A percentile compares a stretch with the other conserved stretches of the same genome.
These are phyloP conservation scores for Leavenworthia alabamica DNA, from an alignment of 345 rosid species.

Conservation along the genomic window DNA sequence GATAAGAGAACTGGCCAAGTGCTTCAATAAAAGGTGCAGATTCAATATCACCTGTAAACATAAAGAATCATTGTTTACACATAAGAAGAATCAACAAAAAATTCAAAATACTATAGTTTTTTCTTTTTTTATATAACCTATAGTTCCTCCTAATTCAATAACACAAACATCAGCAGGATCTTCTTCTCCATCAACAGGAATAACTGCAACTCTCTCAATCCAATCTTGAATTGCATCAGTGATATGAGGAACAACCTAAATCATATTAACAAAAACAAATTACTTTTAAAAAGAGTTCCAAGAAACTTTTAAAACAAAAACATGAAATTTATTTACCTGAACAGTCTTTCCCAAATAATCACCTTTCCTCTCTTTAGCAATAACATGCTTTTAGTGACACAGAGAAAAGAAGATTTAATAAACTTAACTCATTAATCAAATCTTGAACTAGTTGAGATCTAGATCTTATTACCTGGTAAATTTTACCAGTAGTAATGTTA, in stretches of 20 bases:
- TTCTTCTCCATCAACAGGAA: slow-evolving; percentile 78
- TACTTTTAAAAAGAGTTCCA: neutral
- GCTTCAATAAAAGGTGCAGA: slow-evolving; percentile 90
- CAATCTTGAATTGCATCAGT: slow-evolving; percentile 95
- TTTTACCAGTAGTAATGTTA: slow-evolving; percentile 73
- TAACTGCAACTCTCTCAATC: slow-evolving; percentile 70
- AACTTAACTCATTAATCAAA: slow-evolving; percentile 13
- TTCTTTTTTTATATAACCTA: slow-evolving; percentile 39
- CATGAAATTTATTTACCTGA: slow-evolving; percentile 45
- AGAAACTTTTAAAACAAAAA: neutral
- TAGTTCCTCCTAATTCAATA: slow-evolving; percentile 95
- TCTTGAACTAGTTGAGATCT: slow-evolving; percentile 12
- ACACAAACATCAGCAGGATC: slow-evolving; percentile 93
- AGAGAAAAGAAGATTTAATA: neutral
- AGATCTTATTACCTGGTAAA: slow-evolving; percentile 50
- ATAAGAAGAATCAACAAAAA: slow-evolving; percentile 9
- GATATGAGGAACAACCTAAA: slow-evolving; percentile 84
- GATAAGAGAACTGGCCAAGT: slow-evolving; percentile 84
- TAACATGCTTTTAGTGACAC: slow-evolving; percentile 57
- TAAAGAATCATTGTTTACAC: slow-evolving; percentile 2
- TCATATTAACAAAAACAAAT: slow-evolving; percentile 7
- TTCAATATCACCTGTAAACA: slow-evolving; percentile 82
- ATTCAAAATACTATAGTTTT: neutral
- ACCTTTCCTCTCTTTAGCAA: slow-evolving; percentile 85
- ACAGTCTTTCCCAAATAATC: slow-evolving; percentile 95